These are phyloP conservation scores for Diaporthe ampelina DNA, from an alignment of 2,329 filamentous ascomycete genomes.

Conservation along the genomic window DNA sequence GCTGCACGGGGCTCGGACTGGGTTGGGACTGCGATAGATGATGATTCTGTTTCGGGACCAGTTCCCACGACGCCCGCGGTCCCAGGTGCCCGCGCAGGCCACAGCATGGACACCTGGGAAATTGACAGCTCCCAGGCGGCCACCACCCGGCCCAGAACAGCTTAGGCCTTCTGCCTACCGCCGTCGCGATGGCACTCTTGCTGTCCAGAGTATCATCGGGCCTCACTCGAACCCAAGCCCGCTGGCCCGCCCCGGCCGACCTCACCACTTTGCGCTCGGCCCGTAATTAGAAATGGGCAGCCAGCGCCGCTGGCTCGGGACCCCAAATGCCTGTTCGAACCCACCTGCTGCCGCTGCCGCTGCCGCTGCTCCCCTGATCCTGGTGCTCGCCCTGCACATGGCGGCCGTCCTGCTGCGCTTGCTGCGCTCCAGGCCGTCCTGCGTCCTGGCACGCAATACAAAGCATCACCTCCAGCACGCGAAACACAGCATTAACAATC, in stretches of 20 bases:
- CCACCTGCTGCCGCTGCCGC: constrained; percentile 5
- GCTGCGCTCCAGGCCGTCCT: background rate
- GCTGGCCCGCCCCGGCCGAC: constrained; percentile 7
- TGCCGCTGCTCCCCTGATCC: constrained; percentile 6
- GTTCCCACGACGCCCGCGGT: background rate
- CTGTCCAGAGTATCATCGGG: constrained; percentile 4
- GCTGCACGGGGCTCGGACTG: background rate
- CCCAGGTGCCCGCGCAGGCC: background rate
- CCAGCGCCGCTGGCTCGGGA: constrained; percentile 30
- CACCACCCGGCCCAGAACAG: background rate
- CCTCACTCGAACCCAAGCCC: background rate
- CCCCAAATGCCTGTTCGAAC: constrained; percentile 25
- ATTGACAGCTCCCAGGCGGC: constrained; percentile 23
- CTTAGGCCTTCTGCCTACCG: too few species aligned
- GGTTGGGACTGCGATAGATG: background rate
- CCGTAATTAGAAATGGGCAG: constrained; percentile 17
- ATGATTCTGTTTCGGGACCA: constrained; percentile 13
- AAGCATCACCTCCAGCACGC: background rate
- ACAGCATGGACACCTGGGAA: constrained; percentile 16
- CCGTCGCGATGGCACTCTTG: constrained; percentile 2
- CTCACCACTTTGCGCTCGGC: constrained; percentile 13
- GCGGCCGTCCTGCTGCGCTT: constrained; percentile 21
- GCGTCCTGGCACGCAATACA: background rate
- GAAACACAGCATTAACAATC: constrained; percentile 21
- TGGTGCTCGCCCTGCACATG: background rate